Percentiles rank a stretch among this genome's conserved stretches.
These are phyloP conservation scores for Penicillium coprophilum DNA, from an alignment of 495 filamentous ascomycete genomes.

Conservation along the genomic window DNA sequence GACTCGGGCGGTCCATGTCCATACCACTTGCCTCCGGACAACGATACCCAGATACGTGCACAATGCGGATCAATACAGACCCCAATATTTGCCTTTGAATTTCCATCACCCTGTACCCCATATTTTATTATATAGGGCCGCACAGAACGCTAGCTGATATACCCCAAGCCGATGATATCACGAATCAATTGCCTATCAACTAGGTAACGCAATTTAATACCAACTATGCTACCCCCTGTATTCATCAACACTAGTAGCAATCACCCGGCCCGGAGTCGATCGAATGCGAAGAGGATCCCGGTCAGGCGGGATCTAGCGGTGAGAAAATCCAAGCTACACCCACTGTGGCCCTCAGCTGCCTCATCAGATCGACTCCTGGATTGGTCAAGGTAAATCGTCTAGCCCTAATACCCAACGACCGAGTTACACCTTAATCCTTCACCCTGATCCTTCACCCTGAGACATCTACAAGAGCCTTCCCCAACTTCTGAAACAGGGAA, in stretches of 20 bases:
- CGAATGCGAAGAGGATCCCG: not conserved
- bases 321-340: not conserved
- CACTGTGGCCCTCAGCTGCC: not conserved
- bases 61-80: not conserved
- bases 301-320: conserved; percentile 2
- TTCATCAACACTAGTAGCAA: conserved; percentile 1
- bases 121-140: not conserved
- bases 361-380: not conserved
- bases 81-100: not conserved
- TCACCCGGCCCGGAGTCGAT: not conserved
- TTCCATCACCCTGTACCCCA: not conserved
- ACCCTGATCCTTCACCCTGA: not conserved
- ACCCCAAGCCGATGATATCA: conserved; percentile 6
- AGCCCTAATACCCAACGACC: not conserved
- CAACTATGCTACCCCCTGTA: not conserved
- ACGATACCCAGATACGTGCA: conserved; percentile 3
- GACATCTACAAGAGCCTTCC: not conserved
- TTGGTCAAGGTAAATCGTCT: not conserved
- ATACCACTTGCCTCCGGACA: not conserved
- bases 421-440: not conserved
- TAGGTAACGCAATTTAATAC: conserved; percentile 2
- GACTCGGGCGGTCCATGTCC: conserved; percentile 4
- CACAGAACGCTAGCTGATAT: not conserved
- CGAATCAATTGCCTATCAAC: conserved; percentile 1
- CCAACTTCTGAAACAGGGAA: not conserved